phyloP scores from a whole-genome alignment of 2,329 filamentous ascomycete species.

The Onygenales sp. region DNA sequence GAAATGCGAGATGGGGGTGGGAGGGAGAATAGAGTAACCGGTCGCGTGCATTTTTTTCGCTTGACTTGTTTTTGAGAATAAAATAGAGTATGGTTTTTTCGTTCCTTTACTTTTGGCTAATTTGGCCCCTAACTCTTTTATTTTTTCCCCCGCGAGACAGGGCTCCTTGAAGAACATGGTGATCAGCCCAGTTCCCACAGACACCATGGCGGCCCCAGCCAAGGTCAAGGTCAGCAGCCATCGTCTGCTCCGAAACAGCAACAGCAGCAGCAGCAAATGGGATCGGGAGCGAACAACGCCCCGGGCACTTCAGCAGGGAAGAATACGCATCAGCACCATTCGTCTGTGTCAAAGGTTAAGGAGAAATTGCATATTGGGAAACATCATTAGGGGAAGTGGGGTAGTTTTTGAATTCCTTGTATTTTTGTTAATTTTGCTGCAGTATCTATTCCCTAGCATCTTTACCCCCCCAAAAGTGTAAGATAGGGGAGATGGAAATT shows the following conservation, averaged over 20 bases:
- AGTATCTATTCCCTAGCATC: background rate
- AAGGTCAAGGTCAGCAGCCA: background rate
- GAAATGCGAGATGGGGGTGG: background rate
- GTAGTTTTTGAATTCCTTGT: background rate
- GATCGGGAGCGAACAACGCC: too few species aligned
- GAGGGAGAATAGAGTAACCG: too few species aligned
- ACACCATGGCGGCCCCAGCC: too few species aligned
- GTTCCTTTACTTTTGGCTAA: background rate
- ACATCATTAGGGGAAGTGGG: conserved; percentile 2
- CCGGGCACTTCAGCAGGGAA: background rate
- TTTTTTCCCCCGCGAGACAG: conserved; percentile 1
- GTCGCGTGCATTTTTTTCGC: too few species aligned
- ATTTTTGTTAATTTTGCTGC: too few species aligned
- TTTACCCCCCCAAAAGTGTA: background rate
- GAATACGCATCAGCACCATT: background rate
- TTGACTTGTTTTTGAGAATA: too few species aligned
- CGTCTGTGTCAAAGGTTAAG: conserved; percentile 18
- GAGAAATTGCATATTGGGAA: conserved; percentile 25
- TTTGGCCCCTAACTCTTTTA: background rate
- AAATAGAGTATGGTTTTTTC: background rate
- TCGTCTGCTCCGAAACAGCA: background rate
- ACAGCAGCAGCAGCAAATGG: too few species aligned
- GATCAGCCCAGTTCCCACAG: too few species aligned
- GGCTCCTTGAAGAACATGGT: conserved; percentile 5
- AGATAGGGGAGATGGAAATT: too few species aligned